phyloP scores from a whole-genome alignment of 805 yeast genomes.

The Metschnikowia shivogae region DNA sequence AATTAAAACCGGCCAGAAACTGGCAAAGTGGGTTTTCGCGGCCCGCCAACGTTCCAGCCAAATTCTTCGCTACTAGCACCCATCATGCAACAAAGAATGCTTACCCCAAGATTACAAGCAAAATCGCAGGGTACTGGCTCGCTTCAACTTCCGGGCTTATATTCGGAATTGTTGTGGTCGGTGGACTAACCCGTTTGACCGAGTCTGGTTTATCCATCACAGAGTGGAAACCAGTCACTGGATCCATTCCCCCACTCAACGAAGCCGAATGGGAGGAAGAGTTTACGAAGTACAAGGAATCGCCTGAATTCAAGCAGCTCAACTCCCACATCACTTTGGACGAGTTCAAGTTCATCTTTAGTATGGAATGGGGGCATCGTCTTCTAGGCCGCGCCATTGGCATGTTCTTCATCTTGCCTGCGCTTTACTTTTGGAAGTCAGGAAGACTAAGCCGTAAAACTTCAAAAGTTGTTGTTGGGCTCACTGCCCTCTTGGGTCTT shows the following conservation, averaged over 20 bases:
- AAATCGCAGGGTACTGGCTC: slow-evolving; percentile 77
- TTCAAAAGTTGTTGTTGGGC: slow-evolving; percentile 62
- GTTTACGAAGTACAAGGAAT: slow-evolving; percentile 70
- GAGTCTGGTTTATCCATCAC: slow-evolving; percentile 96
- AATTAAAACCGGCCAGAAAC: not conserved
- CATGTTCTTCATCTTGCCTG: slow-evolving; percentile 75
- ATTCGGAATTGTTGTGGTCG: slow-evolving; percentile 93
- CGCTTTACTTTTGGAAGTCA: slow-evolving; percentile 69
- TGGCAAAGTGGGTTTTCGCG: not conserved
- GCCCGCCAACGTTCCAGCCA: not conserved
- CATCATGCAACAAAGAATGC: slow-evolving; percentile 1
- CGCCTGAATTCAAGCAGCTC: slow-evolving; percentile 88
- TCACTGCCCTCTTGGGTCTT: slow-evolving; percentile 75
- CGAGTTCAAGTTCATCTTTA: slow-evolving; percentile 90
- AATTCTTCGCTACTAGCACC: not conserved
- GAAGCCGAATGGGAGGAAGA: slow-evolving; percentile 83
- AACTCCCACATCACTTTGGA: slow-evolving; percentile 87
- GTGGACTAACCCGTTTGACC: slow-evolving; percentile 92
- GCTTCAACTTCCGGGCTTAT: slow-evolving; percentile 83
- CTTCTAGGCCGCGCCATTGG: slow-evolving; percentile 92
- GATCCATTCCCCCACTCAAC: slow-evolving; percentile 82
- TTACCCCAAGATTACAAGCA: slow-evolving; percentile 21
- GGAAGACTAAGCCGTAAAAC: slow-evolving; percentile 65
- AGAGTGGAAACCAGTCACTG: slow-evolving; percentile 98
- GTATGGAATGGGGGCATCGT: slow-evolving; percentile 98